These are phyloP conservation scores for Hyaloscypha finlandica DNA, from an alignment of 495 filamentous ascomycete species.

Conservation along the genomic window DNA sequence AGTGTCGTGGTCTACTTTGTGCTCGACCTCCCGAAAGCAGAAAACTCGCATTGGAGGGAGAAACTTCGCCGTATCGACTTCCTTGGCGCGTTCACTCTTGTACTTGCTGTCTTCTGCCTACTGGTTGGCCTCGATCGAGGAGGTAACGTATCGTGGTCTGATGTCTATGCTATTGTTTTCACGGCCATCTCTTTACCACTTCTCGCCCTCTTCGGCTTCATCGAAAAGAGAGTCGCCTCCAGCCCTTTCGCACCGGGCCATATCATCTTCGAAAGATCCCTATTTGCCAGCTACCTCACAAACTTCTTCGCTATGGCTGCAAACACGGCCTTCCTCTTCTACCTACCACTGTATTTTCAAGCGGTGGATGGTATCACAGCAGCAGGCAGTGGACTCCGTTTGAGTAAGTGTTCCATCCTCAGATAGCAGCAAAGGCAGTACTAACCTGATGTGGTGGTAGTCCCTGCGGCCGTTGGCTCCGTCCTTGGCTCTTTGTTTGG, in stretches of 20 bases:
- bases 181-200: constrained; percentile 59
- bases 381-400: constrained; percentile 61
- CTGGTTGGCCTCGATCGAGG: constrained; percentile 78
- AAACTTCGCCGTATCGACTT: constrained; percentile 79
- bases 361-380: constrained; percentile 69
- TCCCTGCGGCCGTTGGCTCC: constrained; percentile 64
- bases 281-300: constrained; percentile 68
- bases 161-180: constrained; percentile 59
- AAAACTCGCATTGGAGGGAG: constrained; percentile 42
- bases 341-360: constrained; percentile 80
- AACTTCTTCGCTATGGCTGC: constrained; percentile 77
- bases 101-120: constrained; percentile 71
- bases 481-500: constrained; percentile 70
- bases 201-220: constrained; percentile 66
- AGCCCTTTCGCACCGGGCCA: constrained; percentile 81
- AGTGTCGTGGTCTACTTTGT: constrained; percentile 62
- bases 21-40: constrained; percentile 60
- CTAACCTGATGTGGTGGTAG: background rate
- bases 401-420: constrained; percentile 34
- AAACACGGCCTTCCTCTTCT: constrained; percentile 69
- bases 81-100: constrained; percentile 67
- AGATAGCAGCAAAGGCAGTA: background rate
- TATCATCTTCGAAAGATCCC: constrained; percentile 71
- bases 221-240: constrained; percentile 70
- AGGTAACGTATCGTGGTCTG: constrained; percentile 70